These are phyloP conservation scores for Neofusicoccum ribis DNA, from an alignment of 2,329 filamentous ascomycete genomes.

Conservation along the genomic window DNA sequence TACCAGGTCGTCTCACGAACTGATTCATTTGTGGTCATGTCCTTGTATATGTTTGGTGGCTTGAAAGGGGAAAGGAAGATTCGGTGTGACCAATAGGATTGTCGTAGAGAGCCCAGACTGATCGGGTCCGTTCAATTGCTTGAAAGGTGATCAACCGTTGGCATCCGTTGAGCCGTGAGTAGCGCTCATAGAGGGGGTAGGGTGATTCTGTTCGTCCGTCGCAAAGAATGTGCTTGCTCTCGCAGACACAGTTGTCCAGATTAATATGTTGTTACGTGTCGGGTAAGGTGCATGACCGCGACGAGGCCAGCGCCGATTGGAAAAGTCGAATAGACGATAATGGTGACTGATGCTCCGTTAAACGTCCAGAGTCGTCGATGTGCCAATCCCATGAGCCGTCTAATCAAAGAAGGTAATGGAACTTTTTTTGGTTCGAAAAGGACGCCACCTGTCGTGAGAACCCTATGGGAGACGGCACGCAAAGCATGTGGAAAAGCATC, in stretches of 20 bases:
- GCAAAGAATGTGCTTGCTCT: slow-evolving; percentile 8
- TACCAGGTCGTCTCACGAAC: slow-evolving; percentile 7
- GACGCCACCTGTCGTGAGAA: slow-evolving; percentile 15
- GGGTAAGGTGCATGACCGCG: not conserved
- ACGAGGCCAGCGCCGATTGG: not conserved
- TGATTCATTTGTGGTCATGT: not conserved
- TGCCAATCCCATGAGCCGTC: slow-evolving; percentile 16
- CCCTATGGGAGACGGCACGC: slow-evolving; percentile 10
- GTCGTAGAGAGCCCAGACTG: slow-evolving; percentile 29
- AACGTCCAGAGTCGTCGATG: slow-evolving; percentile 7
- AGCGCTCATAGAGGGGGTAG: not conserved
- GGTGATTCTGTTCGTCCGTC: slow-evolving; percentile 3
- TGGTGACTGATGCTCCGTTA: slow-evolving; percentile 1
- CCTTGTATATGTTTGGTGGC: not conserved
- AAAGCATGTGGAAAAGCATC: slow-evolving; percentile 12
- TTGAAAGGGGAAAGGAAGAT: not conserved
- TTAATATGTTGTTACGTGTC: slow-evolving; percentile 17
- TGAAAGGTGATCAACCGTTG: slow-evolving; percentile 34
- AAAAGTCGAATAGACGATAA: not conserved
- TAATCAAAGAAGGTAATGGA: slow-evolving; percentile 20
- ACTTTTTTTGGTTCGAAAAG: slow-evolving; percentile 18
- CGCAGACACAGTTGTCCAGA: not conserved
- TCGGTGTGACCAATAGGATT: not conserved
- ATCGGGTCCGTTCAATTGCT: slow-evolving; percentile 27
- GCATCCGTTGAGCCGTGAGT: slow-evolving; percentile 20